Evolutionary conservation across 2,329 filamentous ascomycete genomes (phyloP), one percentile per base, ranked within the genome.

Genomic region (Penicillium sp.): DNA sequence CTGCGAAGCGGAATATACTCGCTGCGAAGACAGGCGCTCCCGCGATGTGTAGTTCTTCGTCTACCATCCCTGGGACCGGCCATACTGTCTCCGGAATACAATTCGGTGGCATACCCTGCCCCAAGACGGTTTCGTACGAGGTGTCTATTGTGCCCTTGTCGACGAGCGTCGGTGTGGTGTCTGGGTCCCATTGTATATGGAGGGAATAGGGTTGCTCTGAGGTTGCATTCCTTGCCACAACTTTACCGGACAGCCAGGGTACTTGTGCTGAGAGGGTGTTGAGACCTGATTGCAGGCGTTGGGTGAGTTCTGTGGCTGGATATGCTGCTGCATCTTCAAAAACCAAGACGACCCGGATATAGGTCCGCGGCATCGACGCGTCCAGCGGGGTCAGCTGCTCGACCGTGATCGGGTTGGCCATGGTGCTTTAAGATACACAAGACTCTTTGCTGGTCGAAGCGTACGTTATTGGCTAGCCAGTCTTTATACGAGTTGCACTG

Each of bases 1-100:
- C 57, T 5, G 54, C 38, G 51, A 66, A 66, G 38, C 60, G 60
- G 45, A 66, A 66, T 2, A 58, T 5, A n/a, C 64, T 64, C 2
- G 57, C 23, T 6, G 64, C 60, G 8, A 66, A 64, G n/a, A 66
- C 57, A 19, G 55, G 62, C 3, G 21, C 57, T 0, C 60, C 60
- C 13, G 31, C 31, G 8, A 6, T 38, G 31, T 38, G 31, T 38
- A 38, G 31, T n/a, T 4, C 7, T 8, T 47, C 47, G 7, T 26
- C 26, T 0, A 60, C 19, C 8, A 56, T 13, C 26, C 23, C 15
- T 2, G 47, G 8, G 2, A 50, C 48, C 15, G 62, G 62, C 62
- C 59, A 57, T 7, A 57, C 59, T 1, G 53, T 9, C 30, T 5
- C 23, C 29, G 59, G 55, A 31, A 60, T 56, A 5, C 19, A 30